Evolutionary conservation across 129 eudicot genomes (phyloP).

Genomic region (Pseudognaphalium luteoalbum): DNA sequence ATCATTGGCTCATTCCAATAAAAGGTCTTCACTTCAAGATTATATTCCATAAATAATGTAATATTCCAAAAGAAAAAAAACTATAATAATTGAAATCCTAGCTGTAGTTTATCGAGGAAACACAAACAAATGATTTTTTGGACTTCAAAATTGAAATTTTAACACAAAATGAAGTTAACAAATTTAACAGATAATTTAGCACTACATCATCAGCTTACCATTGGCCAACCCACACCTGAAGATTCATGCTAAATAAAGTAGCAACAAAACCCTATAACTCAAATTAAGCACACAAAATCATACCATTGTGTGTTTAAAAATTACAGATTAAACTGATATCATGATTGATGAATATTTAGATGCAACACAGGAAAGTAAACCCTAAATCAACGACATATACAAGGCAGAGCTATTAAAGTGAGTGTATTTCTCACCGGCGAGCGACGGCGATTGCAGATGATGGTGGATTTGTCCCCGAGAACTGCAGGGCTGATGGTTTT

Average conservation of each 20-base stretch:
- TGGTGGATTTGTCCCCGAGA: slow-evolving; percentile 19
- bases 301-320: not conserved
- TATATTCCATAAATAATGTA: not conserved
- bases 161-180: not conserved
- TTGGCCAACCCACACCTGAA: not conserved
- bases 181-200: not conserved
- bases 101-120: not conserved
- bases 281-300: too few relatives aligned
- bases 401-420: not conserved
- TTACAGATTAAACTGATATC: not conserved
- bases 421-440: slow-evolving; percentile 3
- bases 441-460: not conserved
- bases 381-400: not conserved
- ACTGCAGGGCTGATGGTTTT: slow-evolving; percentile 16
- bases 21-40: not conserved
- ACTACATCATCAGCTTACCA: not conserved
- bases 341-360: not conserved
- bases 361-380: not conserved
- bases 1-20: not conserved
- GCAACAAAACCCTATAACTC: too few relatives aligned
- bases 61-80: too few relatives aligned
- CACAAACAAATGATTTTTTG: not conserved
- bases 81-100: too few relatives aligned
- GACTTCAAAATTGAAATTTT: not conserved
- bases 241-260: not conserved